Conservation (phyloP, 805 yeast species). For the Suhomyces tanzawaensis region DNA sequence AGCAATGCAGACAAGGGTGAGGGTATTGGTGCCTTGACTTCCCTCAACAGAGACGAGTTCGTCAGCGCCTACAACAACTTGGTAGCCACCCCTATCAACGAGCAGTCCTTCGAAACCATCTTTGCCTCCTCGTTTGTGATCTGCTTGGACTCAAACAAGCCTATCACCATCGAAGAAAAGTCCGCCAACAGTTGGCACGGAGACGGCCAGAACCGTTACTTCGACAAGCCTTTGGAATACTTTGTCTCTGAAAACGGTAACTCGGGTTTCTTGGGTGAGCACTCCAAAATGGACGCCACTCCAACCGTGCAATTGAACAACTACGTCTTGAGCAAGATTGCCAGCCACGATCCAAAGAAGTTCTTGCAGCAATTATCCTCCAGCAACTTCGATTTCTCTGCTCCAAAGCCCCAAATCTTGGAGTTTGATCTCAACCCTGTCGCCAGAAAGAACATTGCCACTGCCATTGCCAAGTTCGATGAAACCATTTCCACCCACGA, state of each 20-base stretch:
- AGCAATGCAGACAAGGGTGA: constrained; percentile 40
- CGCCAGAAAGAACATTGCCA: constrained; percentile 48
- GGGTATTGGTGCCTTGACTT: constrained; percentile 76
- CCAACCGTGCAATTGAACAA: constrained; percentile 89
- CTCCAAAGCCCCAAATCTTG: constrained; percentile 27
- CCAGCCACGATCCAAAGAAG: constrained; percentile 41
- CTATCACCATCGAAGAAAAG: constrained; percentile 78
- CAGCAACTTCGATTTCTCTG: constrained; percentile 13
- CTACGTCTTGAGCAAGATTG: constrained; percentile 58
- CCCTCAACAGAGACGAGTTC: constrained; percentile 86
- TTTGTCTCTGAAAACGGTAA: constrained; percentile 77
- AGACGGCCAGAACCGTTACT: constrained; percentile 86
- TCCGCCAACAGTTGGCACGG: constrained; percentile 92
- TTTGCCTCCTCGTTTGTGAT: constrained; percentile 77
- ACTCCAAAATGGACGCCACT: constrained; percentile 97
- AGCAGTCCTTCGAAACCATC: constrained; percentile 60
- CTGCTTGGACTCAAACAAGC: constrained; percentile 70
- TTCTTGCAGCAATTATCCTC: constrained; percentile 27
- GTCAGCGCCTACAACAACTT: constrained; percentile 57
- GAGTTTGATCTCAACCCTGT: constrained; percentile 59
- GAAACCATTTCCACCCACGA: constrained; percentile 64
- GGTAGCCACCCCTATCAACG: constrained; percentile 57
- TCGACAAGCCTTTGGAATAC: constrained; percentile 88
- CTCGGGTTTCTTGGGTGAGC: constrained; percentile 95
- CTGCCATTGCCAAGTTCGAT: constrained; percentile 57